Base-by-base conservation (phyloP, 768 basidiomycete genomes). In the Ramaria sp. region DNA sequence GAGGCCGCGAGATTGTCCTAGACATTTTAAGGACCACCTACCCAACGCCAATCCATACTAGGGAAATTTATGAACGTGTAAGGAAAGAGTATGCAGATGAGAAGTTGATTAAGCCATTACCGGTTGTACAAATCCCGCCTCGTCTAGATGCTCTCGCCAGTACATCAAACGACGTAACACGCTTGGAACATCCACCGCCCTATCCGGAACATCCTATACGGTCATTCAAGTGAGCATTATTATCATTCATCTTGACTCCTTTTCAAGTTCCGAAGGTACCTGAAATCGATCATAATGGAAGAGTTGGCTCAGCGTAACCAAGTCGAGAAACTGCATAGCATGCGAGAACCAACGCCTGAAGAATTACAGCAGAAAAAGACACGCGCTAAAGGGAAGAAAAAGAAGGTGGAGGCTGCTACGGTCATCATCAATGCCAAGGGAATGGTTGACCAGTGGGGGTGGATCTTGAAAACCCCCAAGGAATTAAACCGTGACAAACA, bases 381-480 rank as follows among this genome's bases (percentile, higher is more conserved):
- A 17, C 46, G 45, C 19, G 27, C 20, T 10, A 57, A 57, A 41
- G 30, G 31, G 12, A 57, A 57, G 46, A 57, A 57, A 39, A 22
- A 22, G 30, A 48, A 57, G 19, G 46, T 22, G 3, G 47, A 57
- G 33, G 31, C 15, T 39, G 27, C 53, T 13, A 10, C 19, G 20
- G 55, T 49, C 11, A 50, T 31, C 5, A 47, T 57, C 15, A 57
- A 57, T 34, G 55, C 37, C 2, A 33, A 38, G 47, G 55, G 55
- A 12, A 57, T 48, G 55, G 47, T 57, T 10, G 55, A 57, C 45
- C 13, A 57, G 30, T 57, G 55, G 55, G 55, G 47, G 31, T 57
- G 55, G 55, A 31, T 50, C 1, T n/a, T 57, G 20, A 57, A 22
- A 30, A 57, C 46, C 3, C 6, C 55, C 20, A n/a, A 57, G 39